Percentiles rank a stretch among this genome's conserved stretches.
phyloP scores from a whole-genome alignment of 2,329 filamentous ascomycete species.

The Eutypella sp. region DNA sequence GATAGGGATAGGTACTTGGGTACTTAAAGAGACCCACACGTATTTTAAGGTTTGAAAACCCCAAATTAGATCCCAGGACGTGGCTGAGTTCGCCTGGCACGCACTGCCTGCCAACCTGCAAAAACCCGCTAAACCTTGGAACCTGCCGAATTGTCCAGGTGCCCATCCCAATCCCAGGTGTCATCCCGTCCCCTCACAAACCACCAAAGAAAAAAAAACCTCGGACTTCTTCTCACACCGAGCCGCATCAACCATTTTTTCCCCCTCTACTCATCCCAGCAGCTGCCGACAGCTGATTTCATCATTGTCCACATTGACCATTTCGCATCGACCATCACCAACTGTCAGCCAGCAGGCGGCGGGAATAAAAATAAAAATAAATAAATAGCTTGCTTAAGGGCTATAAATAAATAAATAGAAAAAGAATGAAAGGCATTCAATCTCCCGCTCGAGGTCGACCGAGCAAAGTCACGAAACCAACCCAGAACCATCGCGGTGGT shows the following conservation, averaged over 20 bases:
- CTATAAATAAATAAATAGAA: conserved; percentile 15
- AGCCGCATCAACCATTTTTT: conserved; percentile 1
- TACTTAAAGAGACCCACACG: too few species aligned
- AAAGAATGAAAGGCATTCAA: conserved; percentile 34
- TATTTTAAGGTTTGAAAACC: too few species aligned
- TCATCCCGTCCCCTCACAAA: too few species aligned
- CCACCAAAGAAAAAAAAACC: not conserved
- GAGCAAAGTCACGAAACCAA: conserved; percentile 40
- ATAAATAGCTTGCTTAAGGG: too few species aligned
- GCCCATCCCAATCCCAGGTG: too few species aligned
- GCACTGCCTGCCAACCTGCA: too few species aligned
- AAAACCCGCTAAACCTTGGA: too few species aligned
- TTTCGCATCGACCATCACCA: conserved; percentile 25
- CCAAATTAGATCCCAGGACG: too few species aligned
- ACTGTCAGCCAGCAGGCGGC: conserved; percentile 29
- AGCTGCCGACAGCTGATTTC: conserved; percentile 28
- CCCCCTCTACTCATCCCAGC: conserved; percentile 1
- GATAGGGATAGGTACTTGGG: too few species aligned
- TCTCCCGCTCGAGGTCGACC: conserved; percentile 33
- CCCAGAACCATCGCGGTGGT: conserved; percentile 20
- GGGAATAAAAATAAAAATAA: too few species aligned
- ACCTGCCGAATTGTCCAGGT: too few species aligned
- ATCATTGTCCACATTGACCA: conserved; percentile 12
- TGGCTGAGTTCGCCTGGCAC: too few species aligned
- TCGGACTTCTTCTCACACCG: not conserved